Percentiles rank a stretch among this genome's conserved stretches.
Conservation (phyloP, 345 rosid genomes). For the Lumnitzera littorea region DNA sequence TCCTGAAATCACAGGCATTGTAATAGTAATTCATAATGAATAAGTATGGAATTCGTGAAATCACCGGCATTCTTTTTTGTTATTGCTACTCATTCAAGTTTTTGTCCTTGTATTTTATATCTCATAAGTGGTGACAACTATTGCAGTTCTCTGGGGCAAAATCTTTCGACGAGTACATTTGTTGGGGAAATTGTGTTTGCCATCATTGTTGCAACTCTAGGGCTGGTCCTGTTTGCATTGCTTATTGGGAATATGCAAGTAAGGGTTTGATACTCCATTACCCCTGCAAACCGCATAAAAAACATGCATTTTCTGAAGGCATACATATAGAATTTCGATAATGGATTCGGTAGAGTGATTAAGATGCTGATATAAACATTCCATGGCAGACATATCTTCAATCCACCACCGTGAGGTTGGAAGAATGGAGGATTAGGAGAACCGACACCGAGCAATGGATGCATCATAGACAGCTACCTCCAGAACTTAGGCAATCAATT, state of each 20-base stretch:
- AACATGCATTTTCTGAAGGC: background rate
- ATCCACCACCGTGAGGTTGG: constrained; percentile 70
- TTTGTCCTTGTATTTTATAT: background rate
- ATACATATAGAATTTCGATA: too few relatives aligned
- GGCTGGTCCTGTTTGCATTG: constrained; percentile 83
- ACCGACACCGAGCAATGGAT: constrained; percentile 96
- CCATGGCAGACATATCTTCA: constrained; percentile 69
- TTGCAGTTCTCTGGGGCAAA: constrained; percentile 79
- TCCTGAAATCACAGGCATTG: too few relatives aligned
- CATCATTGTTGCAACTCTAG: constrained; percentile 65
- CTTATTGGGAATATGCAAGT: constrained; percentile 97
- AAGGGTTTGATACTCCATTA: constrained; percentile 10
- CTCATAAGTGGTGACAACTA: background rate
- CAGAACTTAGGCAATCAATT: constrained; percentile 51
- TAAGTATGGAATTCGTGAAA: too few relatives aligned
- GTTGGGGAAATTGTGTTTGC: constrained; percentile 76
- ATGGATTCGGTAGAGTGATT: too few relatives aligned
- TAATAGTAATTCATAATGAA: too few relatives aligned
- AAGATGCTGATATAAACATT: background rate
- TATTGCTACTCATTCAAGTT: background rate
- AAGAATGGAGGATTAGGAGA: constrained; percentile 90
- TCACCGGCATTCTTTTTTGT: background rate
- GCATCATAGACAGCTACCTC: constrained; percentile 84
- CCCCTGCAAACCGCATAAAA: too few relatives aligned
- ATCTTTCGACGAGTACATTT: constrained; percentile 67